These are phyloP conservation scores for Phialemoniopsis sp. DNA, from an alignment of 2,329 filamentous ascomycete genomes.

Conservation along the genomic window DNA sequence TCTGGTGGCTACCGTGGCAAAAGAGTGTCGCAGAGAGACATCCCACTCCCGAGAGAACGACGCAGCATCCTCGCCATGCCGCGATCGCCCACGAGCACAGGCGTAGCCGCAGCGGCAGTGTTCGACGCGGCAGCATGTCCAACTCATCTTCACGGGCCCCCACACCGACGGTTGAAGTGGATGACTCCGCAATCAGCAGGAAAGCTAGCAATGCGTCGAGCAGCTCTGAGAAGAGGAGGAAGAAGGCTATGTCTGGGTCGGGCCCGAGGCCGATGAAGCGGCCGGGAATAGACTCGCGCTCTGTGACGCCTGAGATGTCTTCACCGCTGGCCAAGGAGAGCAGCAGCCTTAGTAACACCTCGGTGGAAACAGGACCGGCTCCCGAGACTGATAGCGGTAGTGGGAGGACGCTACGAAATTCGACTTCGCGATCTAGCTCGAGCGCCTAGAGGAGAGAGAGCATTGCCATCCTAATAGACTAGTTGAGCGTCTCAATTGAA, in stretches of 20 bases:
- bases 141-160: constrained; percentile 43
- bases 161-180: constrained; percentile 42
- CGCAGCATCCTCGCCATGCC: constrained; percentile 34
- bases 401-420: no score
- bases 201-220: constrained; percentile 43
- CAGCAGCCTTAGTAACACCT: constrained; percentile 14
- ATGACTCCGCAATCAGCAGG: constrained; percentile 29
- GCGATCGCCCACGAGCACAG: constrained; percentile 41
- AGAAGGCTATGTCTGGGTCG: constrained; percentile 37
- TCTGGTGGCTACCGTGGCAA: constrained; percentile 83
- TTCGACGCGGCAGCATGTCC: constrained; percentile 44
- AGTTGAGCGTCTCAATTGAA: no score
- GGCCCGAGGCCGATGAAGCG: constrained; percentile 29
- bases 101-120: constrained; percentile 45
- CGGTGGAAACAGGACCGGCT: no score
- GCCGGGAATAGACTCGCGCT: constrained; percentile 42
- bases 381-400: no score
- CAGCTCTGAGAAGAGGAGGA: constrained; percentile 45
- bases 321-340: constrained; percentile 49
- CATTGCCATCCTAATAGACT: no score
- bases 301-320: constrained; percentile 49
- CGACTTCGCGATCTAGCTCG: no score
- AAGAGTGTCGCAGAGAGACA: constrained; percentile 34
- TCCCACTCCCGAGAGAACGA: constrained; percentile 28
- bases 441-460: no score